Evolutionary conservation across 306 rosid genomes (phyloP).

Genomic region (Medicago arabica): DNA sequence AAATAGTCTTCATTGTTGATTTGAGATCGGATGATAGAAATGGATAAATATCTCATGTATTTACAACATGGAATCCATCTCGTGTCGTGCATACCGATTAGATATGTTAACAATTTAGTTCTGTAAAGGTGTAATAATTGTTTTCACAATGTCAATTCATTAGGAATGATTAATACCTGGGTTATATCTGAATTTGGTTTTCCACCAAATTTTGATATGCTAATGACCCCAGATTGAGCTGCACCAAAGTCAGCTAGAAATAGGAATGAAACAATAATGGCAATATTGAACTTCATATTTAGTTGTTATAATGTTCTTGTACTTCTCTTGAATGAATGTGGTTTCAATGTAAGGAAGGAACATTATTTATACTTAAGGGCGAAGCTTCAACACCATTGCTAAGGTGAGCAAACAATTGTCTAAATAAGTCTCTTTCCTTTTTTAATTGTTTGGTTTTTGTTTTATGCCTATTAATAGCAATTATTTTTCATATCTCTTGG

Average conservation of each 20-base stretch:
- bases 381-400: constrained; percentile 7
- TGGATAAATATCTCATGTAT: no score
- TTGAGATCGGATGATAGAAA: no score
- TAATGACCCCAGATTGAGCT: not conserved
- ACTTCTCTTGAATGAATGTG: not conserved
- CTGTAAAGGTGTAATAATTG: no score
- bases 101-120: no score
- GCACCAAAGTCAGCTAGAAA: not conserved
- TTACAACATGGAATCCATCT: no score
- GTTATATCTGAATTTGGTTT: constrained; percentile 32
- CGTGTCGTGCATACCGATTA: no score
- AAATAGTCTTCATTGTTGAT: no score
- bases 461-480: not conserved
- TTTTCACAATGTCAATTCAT: not conserved
- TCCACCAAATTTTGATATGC: constrained; percentile 39
- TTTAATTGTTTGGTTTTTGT: not conserved
- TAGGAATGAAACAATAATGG: not conserved
- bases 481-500: not conserved
- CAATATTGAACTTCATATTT: constrained; percentile 5
- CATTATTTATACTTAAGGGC: not conserved
- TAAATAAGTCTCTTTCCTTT: not conserved
- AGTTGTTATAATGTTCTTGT: not conserved
- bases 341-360: not conserved
- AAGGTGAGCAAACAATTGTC: not conserved
- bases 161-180: constrained; percentile 1